Evolutionary conservation across 2,329 filamentous ascomycete species (phyloP), one percentile per base, ranked within the genome.

Genomic region (Saccharata proteae): DNA sequence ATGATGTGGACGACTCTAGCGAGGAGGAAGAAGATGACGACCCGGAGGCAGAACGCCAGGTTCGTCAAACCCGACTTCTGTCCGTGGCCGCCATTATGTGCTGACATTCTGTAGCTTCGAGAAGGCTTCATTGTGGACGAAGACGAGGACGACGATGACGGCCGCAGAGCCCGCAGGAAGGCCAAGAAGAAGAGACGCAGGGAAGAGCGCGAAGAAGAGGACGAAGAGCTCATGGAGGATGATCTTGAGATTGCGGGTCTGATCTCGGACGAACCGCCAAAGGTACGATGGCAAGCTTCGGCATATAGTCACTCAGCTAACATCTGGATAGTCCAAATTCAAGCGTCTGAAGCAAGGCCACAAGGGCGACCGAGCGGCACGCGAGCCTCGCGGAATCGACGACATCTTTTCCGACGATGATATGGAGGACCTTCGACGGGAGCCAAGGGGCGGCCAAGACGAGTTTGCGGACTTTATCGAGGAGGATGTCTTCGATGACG

Each of bases 401-500:
- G 79, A 94, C 44, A 96, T 98, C 43, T 98, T 98, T 56, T 86
- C 83, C 20, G 88, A 93, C 43, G 88, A 94, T 32, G 88, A 96
- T 39, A n/a, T n/a, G n/a, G 86, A 93, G 33, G 75, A 80, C 12
- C 74, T 62, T 4, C 34, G 34, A 6, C 39, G 42, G n/a, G 43
- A 54, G 29, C 40, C 44, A 18, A 42, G 46, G 13, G 34, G 32
- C 9, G 37, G 32, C 5, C 44, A 48, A n/a, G 44, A 49, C 41
- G 57, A 61, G 29, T 59, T 61, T 22, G 56, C 51, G 38, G 86
- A 88, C 52, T 98, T 98, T 57, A 98, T 98, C 49, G 88, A 96
- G 52, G 85, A 94, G 23, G 35, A 37, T 12, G 35, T 30, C 27
- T 38, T 85, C 29, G 82, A 84, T 29, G 84, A 93, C 42, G 84